Percentiles rank a stretch among this genome's conserved stretches.
Conservation (phyloP, 192 early-diverging fungal species). For the Glomus cerebriforme region DNA sequence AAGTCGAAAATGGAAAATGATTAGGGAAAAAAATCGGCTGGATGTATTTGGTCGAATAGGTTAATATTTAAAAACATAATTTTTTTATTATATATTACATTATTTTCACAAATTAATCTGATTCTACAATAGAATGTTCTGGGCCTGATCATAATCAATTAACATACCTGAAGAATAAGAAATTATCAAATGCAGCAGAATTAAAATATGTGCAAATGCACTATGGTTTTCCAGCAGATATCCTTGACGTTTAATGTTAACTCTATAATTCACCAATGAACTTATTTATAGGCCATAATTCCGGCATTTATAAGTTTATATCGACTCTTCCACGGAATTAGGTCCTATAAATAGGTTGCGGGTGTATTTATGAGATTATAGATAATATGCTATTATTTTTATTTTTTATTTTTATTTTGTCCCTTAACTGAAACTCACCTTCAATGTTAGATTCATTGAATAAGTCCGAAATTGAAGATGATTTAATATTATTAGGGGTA, state of each 20-base stretch:
- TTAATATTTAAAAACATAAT: not conserved
- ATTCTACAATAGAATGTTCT: not conserved
- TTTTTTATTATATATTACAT: not conserved
- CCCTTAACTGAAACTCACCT: slow-evolving; percentile 26
- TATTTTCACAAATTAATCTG: not conserved
- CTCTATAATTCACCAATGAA: not conserved
- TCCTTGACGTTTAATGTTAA: slow-evolving; percentile 13
- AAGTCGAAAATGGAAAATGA: not conserved
- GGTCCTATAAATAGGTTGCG: not conserved
- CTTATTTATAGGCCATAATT: not conserved
- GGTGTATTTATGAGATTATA: not conserved
- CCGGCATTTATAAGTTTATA: not conserved
- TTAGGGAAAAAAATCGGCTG: not conserved
- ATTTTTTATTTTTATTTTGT: not conserved
- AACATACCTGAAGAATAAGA: not conserved
- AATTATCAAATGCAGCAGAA: not conserved
- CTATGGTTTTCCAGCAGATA: slow-evolving; percentile 33
- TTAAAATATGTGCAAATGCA: slow-evolving; percentile 1
- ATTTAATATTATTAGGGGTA: slow-evolving; percentile 27
- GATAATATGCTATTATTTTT: no score
- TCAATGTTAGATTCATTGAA: slow-evolving; percentile 11
- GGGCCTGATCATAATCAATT: slow-evolving; percentile 10
- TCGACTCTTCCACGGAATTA: not conserved
- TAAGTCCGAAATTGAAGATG: slow-evolving; percentile 1
- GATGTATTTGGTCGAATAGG: slow-evolving; percentile 2